A percentile compares a stretch with the other conserved stretches of the same genome.
Evolutionary conservation across 148 eudicot species (phyloP).

Genomic region (Cornus suecica): DNA sequence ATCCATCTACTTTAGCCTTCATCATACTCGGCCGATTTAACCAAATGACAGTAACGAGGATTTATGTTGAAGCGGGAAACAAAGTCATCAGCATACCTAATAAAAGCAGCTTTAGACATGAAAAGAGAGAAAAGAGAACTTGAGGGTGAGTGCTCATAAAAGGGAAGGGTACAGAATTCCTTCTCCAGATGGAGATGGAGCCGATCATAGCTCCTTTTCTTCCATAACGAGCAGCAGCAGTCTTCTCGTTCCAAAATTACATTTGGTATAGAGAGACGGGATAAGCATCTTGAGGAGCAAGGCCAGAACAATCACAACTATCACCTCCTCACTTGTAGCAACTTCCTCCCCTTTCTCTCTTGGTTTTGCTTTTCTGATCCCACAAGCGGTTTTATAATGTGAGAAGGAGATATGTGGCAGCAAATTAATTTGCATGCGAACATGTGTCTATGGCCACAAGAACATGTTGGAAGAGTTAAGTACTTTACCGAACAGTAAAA

Average conservation of each 20-base stretch:
- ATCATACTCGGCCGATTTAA: conserved; percentile 29
- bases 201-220: conserved; percentile 45
- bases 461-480: too few relatives aligned
- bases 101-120: conserved; percentile 33
- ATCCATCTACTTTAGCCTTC: conserved; percentile 25
- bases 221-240: conserved; percentile 48
- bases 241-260: conserved; percentile 49
- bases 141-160: conserved; percentile 20
- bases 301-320: conserved; percentile 38
- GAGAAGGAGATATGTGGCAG: too few relatives aligned
- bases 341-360: too few relatives aligned
- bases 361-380: too few relatives aligned
- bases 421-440: too few relatives aligned
- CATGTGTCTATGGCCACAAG: too few relatives aligned
- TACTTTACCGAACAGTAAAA: too few relatives aligned
- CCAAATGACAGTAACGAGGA: conserved; percentile 28
- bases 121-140: conserved; percentile 27
- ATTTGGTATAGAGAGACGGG: conserved; percentile 25
- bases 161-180: conserved; percentile 36
- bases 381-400: too few relatives aligned
- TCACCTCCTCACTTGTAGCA: conserved; percentile 14
- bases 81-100: conserved; percentile 42
- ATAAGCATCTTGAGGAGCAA: conserved; percentile 37
- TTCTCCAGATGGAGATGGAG: conserved; percentile 52
- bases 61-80: conserved; percentile 27